These are phyloP conservation scores for Ophiostoma novo-ulmi DNA, from an alignment of 2,329 filamentous ascomycete species.

Conservation along the genomic window DNA sequence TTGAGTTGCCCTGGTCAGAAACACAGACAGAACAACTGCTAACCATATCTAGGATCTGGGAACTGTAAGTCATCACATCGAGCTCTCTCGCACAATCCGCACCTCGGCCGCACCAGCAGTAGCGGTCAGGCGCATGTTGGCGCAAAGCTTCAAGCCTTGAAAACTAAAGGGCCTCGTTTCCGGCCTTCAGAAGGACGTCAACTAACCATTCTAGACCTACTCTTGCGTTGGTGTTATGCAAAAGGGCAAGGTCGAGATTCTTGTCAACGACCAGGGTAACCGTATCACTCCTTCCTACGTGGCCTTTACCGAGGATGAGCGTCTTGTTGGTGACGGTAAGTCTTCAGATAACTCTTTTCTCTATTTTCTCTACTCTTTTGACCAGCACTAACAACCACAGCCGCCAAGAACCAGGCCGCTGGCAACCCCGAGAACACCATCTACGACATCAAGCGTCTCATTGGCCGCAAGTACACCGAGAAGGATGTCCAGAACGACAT, in stretches of 20 bases:
- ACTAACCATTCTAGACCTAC: conserved; percentile 50
- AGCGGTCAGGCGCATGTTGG: background rate
- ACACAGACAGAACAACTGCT: conserved; percentile 21
- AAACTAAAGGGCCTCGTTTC: too few species aligned
- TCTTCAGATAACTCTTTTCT: background rate
- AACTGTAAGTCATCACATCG: conserved; percentile 13
- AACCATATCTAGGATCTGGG: conserved; percentile 24
- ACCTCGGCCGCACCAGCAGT: background rate
- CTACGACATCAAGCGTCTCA: conserved; percentile 81
- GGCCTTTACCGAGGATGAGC: conserved; percentile 94
- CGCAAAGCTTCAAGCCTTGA: background rate
- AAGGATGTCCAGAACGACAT: conserved; percentile 87
- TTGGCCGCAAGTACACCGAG: conserved; percentile 76
- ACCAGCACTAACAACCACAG: conserved; percentile 4
- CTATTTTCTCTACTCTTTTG: background rate
- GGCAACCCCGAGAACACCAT: conserved; percentile 71
- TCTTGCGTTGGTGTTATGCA: conserved; percentile 94
- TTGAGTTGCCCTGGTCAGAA: too few species aligned
- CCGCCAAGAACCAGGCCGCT: conserved; percentile 92
- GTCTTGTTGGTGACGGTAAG: conserved; percentile 79
- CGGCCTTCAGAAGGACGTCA: background rate
- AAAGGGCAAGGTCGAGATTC: conserved; percentile 89
- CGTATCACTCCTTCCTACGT: conserved; percentile 94
- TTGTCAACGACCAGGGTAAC: conserved; percentile 93
- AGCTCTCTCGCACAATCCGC: background rate